Percentiles rank a stretch among this genome's conserved stretches.
These are phyloP conservation scores for Rhodofomes roseus DNA, from an alignment of 1,284 basidiomycete genomes.

Conservation along the genomic window DNA sequence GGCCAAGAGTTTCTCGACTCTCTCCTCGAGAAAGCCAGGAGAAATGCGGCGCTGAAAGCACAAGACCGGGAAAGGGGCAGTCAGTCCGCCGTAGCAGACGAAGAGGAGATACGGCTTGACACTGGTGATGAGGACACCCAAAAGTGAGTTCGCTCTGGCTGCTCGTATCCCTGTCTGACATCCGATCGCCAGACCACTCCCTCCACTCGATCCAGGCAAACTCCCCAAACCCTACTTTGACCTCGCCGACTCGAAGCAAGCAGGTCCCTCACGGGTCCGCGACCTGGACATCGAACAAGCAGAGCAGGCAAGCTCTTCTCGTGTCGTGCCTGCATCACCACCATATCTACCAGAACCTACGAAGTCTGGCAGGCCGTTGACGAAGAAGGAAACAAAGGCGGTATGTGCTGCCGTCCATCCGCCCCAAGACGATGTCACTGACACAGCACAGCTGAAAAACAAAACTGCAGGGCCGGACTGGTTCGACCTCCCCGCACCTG, in stretches of 20 bases:
- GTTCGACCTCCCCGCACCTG: constrained; percentile 89
- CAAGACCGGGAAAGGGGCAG: neutral
- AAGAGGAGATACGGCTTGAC: constrained; percentile 33
- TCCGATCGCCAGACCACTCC: constrained; percentile 48
- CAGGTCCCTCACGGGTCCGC: constrained; percentile 44
- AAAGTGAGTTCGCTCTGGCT: constrained; percentile 20
- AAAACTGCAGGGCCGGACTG: constrained; percentile 82
- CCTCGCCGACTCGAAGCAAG: constrained; percentile 39
- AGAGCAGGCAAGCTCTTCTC: constrained; percentile 43
- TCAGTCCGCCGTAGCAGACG: constrained; percentile 18
- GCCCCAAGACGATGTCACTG: neutral
- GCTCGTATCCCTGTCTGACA: constrained; percentile 6
- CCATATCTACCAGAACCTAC: constrained; percentile 53
- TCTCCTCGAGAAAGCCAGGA: constrained; percentile 57
- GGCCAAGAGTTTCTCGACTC: constrained; percentile 61
- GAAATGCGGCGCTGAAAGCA: constrained; percentile 36
- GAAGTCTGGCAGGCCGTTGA: constrained; percentile 57
- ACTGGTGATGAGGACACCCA: constrained; percentile 21
- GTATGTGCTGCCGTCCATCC: constrained; percentile 35
- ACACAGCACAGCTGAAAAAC: constrained; percentile 52
- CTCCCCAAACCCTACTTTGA: constrained; percentile 62
- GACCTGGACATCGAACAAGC: constrained; percentile 60
- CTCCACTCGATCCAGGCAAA: constrained; percentile 58
- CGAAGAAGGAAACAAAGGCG: constrained; percentile 66
- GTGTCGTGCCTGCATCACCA: constrained; percentile 48